Evolutionary conservation across 306 rosid genomes (phyloP).

Genomic region (Malus asiatica): DNA sequence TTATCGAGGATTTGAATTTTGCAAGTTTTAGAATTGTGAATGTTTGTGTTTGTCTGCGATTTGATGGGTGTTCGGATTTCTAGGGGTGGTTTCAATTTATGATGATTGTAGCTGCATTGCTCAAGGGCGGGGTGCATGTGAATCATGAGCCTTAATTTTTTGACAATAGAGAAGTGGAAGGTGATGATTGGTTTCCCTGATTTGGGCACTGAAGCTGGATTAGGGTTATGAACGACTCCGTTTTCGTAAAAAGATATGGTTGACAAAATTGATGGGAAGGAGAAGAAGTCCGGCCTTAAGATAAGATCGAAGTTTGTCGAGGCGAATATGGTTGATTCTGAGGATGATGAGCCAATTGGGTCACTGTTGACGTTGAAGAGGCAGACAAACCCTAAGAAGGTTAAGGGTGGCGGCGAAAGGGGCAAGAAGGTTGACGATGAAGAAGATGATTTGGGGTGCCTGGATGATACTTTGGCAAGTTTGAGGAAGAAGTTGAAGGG

Average conservation of each 20-base stretch:
- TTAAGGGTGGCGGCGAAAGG: slow-evolving; percentile 29
- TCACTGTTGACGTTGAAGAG: slow-evolving; percentile 62
- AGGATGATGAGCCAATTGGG: slow-evolving; percentile 80
- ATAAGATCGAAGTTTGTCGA: slow-evolving; percentile 54
- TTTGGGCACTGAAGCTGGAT: slow-evolving; percentile 39
- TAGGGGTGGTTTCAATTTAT: slow-evolving; percentile 11
- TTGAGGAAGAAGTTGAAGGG: slow-evolving; percentile 88
- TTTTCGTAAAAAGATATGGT: slow-evolving; percentile 32
- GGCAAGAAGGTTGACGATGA: slow-evolving; percentile 31
- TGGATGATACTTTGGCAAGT: slow-evolving; percentile 91
- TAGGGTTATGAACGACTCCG: slow-evolving; percentile 27
- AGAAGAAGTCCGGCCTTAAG: slow-evolving; percentile 43
- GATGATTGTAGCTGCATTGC: slow-evolving; percentile 4
- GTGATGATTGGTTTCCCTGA: slow-evolving; percentile 23
- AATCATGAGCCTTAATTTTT: slow-evolving; percentile 27
- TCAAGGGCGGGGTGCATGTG: slow-evolving; percentile 13
- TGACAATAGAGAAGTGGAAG: slow-evolving; percentile 36
- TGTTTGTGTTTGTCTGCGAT: neutral
- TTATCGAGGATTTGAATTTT: neutral
- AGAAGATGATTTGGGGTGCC: slow-evolving; percentile 51
- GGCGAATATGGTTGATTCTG: slow-evolving; percentile 44
- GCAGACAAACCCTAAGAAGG: slow-evolving; percentile 50
- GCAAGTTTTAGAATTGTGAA: neutral
- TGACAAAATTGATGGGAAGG: slow-evolving; percentile 58
- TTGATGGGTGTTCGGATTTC: slow-evolving; percentile 19